Evolutionary conservation across 192 early-diverging fungal species (phyloP), one percentile per base, ranked within the genome.

Genomic region (Lobulomyces angularis): DNA sequence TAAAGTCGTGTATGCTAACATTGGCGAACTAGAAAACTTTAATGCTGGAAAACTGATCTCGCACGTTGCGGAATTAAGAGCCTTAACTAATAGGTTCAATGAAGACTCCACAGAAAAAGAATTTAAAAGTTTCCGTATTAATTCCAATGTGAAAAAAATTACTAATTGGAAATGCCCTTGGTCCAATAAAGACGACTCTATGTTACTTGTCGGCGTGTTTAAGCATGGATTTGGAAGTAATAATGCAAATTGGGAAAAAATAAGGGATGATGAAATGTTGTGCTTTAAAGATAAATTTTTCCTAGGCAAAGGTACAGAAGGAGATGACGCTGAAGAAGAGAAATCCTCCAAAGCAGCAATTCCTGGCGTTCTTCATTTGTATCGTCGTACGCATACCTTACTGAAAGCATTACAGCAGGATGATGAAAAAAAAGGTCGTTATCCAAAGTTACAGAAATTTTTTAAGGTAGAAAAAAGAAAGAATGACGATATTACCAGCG

Each of bases 141-240:
- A 68, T 9, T 61, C 73, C n/a, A 56, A 67, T n/a, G 51, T 90
- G 18, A 95, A 95, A 61, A 70, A 74, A 20, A 86, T 88, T 0
- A 61, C 74, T 47, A 79, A 82, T 41, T 97, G 93, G 93, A 47
- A 41, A 33, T 81, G 79, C 32, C 28, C 62, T 20, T 99, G 96
- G 96, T 74, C 80, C 3, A 79, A 78, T 39, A 78, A 78, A 30
- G 96, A 99, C 50, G 96, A 99, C 55, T 72, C 92, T 16, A 86
- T 90, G 84, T 69, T 99, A 23, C 62, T 99, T 14, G 83, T 95
- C 21, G 96, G 96, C 38, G 81, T 97, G 32, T 86, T 88, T 56
- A 67, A 71, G 37, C 79, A 97, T 54, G 96, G 96, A 19, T 93
- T 88, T 61, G 90, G 92, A 9, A 43, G 51, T 23, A n/a, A n/a